These are phyloP conservation scores for Hirschioporus abietinus DNA, from an alignment of 768 basidiomycete genomes.

Conservation along the genomic window DNA sequence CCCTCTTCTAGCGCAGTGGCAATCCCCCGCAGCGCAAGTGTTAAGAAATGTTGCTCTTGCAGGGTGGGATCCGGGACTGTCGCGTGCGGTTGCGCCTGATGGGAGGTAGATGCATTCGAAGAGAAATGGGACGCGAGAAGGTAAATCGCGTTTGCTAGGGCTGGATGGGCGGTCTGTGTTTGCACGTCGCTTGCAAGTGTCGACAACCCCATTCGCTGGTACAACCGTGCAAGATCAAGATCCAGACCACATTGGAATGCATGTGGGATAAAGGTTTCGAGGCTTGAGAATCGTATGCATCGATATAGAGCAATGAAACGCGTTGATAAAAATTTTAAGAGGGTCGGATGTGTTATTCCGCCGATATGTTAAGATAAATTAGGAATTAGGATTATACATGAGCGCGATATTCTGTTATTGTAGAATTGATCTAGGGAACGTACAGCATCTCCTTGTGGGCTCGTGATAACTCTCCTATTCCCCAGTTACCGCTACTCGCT, in stretches of 20 bases:
- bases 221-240: slow-evolving; percentile 40
- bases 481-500: slow-evolving; percentile 3
- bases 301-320: background rate
- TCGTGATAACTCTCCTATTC: slow-evolving; percentile 21
- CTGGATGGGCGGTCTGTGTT: slow-evolving; percentile 36
- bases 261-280: slow-evolving; percentile 51
- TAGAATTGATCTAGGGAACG: slow-evolving; percentile 14
- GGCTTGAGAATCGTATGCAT: slow-evolving; percentile 24
- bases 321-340: too few relatives aligned
- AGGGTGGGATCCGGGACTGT: background rate
- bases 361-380: background rate
- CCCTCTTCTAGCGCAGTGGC: slow-evolving; percentile 47
- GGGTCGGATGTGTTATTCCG: background rate
- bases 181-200: background rate
- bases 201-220: slow-evolving; percentile 16
- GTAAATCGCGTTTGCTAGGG: slow-evolving; percentile 57
- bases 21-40: slow-evolving; percentile 45
- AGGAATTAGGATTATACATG: background rate
- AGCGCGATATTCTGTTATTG: background rate
- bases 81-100: slow-evolving; percentile 16
- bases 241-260: slow-evolving; percentile 57
- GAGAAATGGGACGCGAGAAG: slow-evolving; percentile 55
- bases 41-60: slow-evolving; percentile 44
- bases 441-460: slow-evolving; percentile 36
- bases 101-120: slow-evolving; percentile 15